These are phyloP conservation scores for Trichoderma gracile DNA, from an alignment of 2,329 filamentous ascomycete genomes.

Conservation along the genomic window DNA sequence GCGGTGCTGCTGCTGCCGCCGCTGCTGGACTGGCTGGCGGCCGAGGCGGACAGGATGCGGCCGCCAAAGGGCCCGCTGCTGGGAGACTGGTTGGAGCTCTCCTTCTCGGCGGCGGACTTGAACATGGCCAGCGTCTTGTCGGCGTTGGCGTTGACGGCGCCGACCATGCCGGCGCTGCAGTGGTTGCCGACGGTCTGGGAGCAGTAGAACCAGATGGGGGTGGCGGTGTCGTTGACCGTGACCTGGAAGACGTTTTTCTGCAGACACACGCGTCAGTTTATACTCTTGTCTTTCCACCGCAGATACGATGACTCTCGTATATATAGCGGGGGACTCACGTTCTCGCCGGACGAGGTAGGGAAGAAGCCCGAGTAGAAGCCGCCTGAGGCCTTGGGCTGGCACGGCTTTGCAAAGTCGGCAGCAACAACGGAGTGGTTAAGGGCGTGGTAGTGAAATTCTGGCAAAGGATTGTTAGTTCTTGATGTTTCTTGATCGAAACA, in stretches of 20 bases:
- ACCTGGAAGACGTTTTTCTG: constrained; percentile 29
- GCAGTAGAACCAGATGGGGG: constrained; percentile 28
- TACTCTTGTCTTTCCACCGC: background rate
- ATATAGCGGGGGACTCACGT: background rate
- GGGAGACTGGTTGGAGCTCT: constrained; percentile 8
- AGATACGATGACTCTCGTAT: too few relatives aligned
- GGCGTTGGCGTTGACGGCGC: constrained; percentile 24
- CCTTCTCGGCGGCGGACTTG: constrained; percentile 16
- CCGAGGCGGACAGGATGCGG: background rate
- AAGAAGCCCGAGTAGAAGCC: constrained; percentile 28
- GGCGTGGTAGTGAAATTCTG: constrained; percentile 52
- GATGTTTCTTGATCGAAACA: too few relatives aligned
- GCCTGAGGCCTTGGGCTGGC: constrained; percentile 39
- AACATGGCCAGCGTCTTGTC: constrained; percentile 22
- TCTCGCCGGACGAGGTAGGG: background rate
- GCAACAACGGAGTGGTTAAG: constrained; percentile 49
- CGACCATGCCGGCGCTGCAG: constrained; percentile 25
- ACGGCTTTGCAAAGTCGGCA: constrained; percentile 51
- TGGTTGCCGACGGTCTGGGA: constrained; percentile 18
- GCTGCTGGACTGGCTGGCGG: background rate
- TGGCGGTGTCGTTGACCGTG: constrained; percentile 23
- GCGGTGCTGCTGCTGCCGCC: constrained; percentile 1
- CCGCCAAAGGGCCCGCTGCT: constrained; percentile 19
- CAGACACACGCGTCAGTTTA: constrained; percentile 12
- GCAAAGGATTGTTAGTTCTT: too few relatives aligned